Evolutionary conservation across 495 filamentous ascomycete genomes (phyloP), one percentile per base, ranked within the genome.

Genomic region (Cercophora samala): DNA sequence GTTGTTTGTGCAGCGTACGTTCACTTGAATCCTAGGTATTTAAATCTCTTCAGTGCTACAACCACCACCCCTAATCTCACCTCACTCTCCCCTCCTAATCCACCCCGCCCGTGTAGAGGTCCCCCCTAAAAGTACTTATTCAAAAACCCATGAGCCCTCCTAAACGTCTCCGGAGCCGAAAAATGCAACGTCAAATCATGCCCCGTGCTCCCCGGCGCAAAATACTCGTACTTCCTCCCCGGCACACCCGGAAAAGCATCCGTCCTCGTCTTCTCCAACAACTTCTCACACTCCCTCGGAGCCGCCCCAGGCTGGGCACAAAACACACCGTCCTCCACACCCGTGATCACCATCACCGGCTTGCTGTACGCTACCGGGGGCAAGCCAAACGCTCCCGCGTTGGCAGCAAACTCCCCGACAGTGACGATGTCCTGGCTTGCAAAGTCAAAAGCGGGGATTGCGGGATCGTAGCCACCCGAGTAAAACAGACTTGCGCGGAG

Each of bases 121-220:
- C 26, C 26, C n/a, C 8, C 26, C 58, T 60, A 60, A 26, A 60
- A 60, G 26, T 60, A 26, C 23, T 60, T 26, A n/a, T 60, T 17
- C 58, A 60, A 60, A 26, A 60, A 60, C 58, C 8, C 23, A 21
- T 60, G 58, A 60, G 26, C 26, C 58, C 58, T 60, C 54, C 18
- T 58, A 18, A 26, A 23, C 5, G 26, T 26, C 58, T 60, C 19
- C 5, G 1, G 22, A 18, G 58, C 58, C 13, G 58, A 24, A 24
- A 29, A 17, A 29, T 60, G 58, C 8, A 60, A 18, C 17, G 22
- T 25, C 58, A 25, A 26, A 18, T 25, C 58, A 60, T 60, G 58
- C 5, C 58, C 58, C 11, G 58, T 29, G 9, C 18, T 60, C 26
- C 58, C 9, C 17, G 58, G 58, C 21, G 58, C 58, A 26, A 60